phyloP scores from a whole-genome alignment of 148 eudicot genomes.

The Arctostaphylos glauca region DNA sequence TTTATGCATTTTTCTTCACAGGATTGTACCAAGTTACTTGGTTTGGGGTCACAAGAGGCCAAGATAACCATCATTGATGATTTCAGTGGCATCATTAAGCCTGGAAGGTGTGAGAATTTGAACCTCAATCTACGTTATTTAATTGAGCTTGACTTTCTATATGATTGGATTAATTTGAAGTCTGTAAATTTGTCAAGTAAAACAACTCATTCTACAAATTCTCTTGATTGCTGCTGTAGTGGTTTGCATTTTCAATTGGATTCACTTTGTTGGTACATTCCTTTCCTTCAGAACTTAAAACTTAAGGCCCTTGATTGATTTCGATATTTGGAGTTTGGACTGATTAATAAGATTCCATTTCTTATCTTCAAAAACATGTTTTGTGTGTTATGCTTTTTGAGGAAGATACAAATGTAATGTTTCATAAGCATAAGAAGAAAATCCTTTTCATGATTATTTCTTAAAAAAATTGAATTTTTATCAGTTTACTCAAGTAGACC shows the following conservation, averaged over 20 bases:
- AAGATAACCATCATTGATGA: background rate
- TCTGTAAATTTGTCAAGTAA: background rate
- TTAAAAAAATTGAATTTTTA: background rate
- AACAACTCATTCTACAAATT: background rate
- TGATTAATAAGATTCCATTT: background rate
- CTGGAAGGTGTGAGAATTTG: slow-evolving; percentile 53
- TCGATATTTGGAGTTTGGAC: background rate
- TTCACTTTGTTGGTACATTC: too few species aligned
- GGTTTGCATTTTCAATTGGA: too few species aligned
- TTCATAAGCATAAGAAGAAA: background rate
- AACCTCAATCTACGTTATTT: background rate
- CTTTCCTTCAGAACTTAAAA: too few species aligned
- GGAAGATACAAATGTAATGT: background rate
- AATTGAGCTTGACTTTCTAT: background rate
- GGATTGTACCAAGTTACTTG: slow-evolving; percentile 43
- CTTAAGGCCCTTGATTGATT: background rate
- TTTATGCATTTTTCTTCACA: slow-evolving; percentile 20
- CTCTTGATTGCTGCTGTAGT: too few species aligned
- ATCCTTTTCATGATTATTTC: background rate
- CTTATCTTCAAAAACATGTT: background rate
- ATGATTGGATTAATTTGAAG: background rate
- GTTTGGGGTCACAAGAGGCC: slow-evolving; percentile 32
- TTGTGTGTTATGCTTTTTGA: background rate
- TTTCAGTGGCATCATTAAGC: slow-evolving; percentile 69
- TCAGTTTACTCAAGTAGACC: too few species aligned